phyloP scores from a whole-genome alignment of 805 yeast genomes.

The Pichia deserticola region DNA sequence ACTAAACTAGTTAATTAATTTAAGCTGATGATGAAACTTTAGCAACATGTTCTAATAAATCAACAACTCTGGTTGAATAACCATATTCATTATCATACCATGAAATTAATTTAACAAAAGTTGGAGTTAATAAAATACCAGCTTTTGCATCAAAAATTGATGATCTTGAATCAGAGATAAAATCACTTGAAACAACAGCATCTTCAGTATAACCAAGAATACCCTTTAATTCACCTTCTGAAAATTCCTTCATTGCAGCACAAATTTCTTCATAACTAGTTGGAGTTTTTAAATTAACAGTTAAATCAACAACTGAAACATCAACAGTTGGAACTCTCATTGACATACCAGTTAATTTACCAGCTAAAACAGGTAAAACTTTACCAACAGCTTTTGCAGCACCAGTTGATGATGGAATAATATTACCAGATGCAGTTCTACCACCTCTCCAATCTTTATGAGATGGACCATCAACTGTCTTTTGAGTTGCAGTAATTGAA shows the following conservation, averaged over 20 bases:
- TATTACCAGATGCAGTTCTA: constrained; percentile 92
- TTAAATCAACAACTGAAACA: constrained; percentile 89
- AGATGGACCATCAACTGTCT: constrained; percentile 95
- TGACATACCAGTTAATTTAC: constrained; percentile 91
- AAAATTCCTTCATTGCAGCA: constrained; percentile 65
- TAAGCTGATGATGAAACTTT: constrained; percentile 32
- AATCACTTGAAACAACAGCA: constrained; percentile 86
- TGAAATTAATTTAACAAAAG: constrained; percentile 83
- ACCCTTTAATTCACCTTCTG: constrained; percentile 76
- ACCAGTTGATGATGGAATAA: constrained; percentile 93
- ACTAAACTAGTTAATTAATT: not conserved
- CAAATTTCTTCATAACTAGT: constrained; percentile 81
- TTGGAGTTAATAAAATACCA: constrained; percentile 80
- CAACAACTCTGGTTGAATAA: constrained; percentile 94
- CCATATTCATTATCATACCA: constrained; percentile 98
- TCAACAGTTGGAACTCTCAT: constrained; percentile 92
- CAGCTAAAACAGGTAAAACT: constrained; percentile 85
- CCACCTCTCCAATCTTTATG: constrained; percentile 99
- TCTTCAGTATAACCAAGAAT: constrained; percentile 87
- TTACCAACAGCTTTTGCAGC: constrained; percentile 97
- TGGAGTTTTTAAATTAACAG: constrained; percentile 70
- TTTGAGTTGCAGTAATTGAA: constrained; percentile 94
- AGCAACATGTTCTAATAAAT: constrained; percentile 77
- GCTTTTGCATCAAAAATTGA: constrained; percentile 89
- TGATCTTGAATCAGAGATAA: constrained; percentile 76